Conservation (phyloP, 495 filamentous ascomycete species). For the Penicillium daleae region DNA sequence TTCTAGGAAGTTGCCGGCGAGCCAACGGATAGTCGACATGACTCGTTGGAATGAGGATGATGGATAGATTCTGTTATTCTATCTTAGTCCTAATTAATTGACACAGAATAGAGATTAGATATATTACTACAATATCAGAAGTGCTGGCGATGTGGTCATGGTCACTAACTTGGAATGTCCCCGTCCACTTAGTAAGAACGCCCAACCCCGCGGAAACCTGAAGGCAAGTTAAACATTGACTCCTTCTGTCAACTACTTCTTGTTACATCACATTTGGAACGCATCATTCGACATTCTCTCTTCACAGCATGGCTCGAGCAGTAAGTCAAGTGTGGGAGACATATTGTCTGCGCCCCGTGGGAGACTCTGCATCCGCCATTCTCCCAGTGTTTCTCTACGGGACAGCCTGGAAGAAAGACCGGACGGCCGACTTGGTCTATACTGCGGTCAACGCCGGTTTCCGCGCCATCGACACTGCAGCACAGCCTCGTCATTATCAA, state of each 20-base stretch:
- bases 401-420: constrained; percentile 85
- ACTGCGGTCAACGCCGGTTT: constrained; percentile 73
- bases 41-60: too few species aligned
- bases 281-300: neutral
- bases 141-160: neutral
- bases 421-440: constrained; percentile 67
- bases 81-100: too few species aligned
- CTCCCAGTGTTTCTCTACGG: constrained; percentile 73
- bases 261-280: too few species aligned
- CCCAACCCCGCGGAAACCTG: constrained; percentile 10
- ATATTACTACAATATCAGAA: too few species aligned
- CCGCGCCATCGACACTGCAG: constrained; percentile 75
- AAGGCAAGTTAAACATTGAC: neutral
- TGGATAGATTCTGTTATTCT: too few species aligned
- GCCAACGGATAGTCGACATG: too few species aligned
- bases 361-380: constrained; percentile 28
- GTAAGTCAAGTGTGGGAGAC: constrained; percentile 41
- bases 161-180: neutral
- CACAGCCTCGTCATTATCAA: constrained; percentile 78
- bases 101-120: too few species aligned
- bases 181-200: constrained; percentile 3
- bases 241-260: neutral
- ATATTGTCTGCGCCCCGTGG: constrained; percentile 38
- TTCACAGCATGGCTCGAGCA: constrained; percentile 30
- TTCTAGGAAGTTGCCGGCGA: too few species aligned